Conservation (phyloP, 164 flowering plant species). For the Berberis thunbergii region DNA sequence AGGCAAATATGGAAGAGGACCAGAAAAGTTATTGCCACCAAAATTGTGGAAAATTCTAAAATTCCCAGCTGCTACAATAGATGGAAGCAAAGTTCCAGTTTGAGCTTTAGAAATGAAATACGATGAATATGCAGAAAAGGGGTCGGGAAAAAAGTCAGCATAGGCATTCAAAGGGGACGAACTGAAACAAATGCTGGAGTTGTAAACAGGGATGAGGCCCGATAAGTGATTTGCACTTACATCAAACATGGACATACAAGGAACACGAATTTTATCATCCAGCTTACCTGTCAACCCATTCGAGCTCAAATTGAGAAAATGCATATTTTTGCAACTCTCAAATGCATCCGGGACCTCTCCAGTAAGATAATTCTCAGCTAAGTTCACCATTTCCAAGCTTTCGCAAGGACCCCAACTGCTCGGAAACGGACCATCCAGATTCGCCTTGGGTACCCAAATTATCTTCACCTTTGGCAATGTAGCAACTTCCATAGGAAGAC, state of each 20-base stretch:
- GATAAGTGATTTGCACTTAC: conserved; percentile 52
- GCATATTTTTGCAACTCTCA: conserved; percentile 47
- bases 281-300: conserved; percentile 54
- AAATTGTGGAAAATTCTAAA: conserved; percentile 53
- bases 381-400: conserved; percentile 66
- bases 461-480: conserved; percentile 60
- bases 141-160: conserved; percentile 5
- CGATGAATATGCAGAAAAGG: conserved; percentile 33
- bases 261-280: conserved; percentile 38
- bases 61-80: conserved; percentile 22
- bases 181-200: conserved; percentile 24
- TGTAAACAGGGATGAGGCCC: conserved; percentile 55
- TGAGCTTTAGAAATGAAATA: conserved; percentile 30
- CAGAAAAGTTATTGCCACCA: conserved; percentile 58
- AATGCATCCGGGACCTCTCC: conserved; percentile 44
- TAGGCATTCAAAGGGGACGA: conserved; percentile 12
- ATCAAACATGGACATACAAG: conserved; percentile 69
- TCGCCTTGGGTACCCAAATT: conserved; percentile 76
- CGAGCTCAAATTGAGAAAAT: conserved; percentile 52
- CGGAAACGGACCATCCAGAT: conserved; percentile 48
- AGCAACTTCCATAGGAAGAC: conserved; percentile 46
- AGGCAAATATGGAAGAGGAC: conserved; percentile 40
- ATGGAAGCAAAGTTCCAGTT: conserved; percentile 18
- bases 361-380: conserved; percentile 47
- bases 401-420: conserved; percentile 62